phyloP scores from a whole-genome alignment of 192 early-diverging fungal genomes.

The Podila epicladia region DNA sequence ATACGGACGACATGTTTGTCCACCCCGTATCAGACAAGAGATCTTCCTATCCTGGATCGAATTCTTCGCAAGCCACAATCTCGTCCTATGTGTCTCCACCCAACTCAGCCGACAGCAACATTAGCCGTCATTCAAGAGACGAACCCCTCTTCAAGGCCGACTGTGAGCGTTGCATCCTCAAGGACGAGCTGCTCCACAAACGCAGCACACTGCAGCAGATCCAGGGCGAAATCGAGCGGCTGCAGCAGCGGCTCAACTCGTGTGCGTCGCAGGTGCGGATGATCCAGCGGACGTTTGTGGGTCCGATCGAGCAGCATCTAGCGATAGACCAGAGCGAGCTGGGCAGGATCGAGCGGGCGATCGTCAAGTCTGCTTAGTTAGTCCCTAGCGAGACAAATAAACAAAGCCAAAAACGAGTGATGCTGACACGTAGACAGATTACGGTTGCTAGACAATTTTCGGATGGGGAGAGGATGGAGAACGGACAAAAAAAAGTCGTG shows the following conservation, averaged over 20 bases:
- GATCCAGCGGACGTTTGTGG: slow-evolving; percentile 7
- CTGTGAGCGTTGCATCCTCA: background rate
- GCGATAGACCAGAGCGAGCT: background rate
- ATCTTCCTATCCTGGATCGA: no score
- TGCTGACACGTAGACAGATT: no score
- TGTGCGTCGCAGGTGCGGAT: background rate
- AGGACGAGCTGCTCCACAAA: background rate
- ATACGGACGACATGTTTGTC: background rate
- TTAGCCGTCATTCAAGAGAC: background rate
- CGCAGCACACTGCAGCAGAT: background rate
- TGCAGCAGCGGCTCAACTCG: background rate
- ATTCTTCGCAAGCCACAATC: no score
- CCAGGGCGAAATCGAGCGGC: background rate
- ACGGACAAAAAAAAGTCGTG: no score
- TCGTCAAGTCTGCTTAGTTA: background rate
- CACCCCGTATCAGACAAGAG: no score
- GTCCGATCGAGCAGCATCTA: background rate
- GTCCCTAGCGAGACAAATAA: no score
- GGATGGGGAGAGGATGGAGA: no score
- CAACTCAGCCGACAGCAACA: background rate
- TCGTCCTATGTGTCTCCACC: no score
- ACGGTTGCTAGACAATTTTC: no score
- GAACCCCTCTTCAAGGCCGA: background rate
- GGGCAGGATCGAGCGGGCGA: background rate
- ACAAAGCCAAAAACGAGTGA: no score